Evolutionary conservation across 2,329 filamentous ascomycete species (phyloP), one percentile per base, ranked within the genome.

Genomic region (Endocalyx cinctus): DNA sequence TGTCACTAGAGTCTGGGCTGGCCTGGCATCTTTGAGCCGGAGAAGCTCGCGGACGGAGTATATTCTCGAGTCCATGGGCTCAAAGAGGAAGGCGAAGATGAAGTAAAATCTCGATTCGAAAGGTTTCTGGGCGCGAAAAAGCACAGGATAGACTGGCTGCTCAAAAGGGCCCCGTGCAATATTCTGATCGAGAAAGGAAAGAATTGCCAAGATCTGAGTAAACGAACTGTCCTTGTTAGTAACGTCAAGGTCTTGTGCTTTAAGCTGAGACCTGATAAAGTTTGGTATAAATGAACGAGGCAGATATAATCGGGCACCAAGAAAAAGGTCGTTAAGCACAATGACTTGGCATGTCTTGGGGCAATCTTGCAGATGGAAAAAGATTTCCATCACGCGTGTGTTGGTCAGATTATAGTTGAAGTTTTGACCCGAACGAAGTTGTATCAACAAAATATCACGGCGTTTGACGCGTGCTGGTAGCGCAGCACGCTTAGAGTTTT

Each of bases 31-130:
- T 22, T 59, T 57, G 25, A 72, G 54, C 36, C 52, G 57, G 27
- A 72, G 51, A n/a, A 74, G 57, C 50, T 74, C 66, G 22, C 54
- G 48, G 31, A 64, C 50, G 7, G 58, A 62, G 43, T 74, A 74
- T 10, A 47, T 61, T 27, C 56, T 58, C 10, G 59, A 55, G 34
- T 55, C 53, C 70, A 74, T 73, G 34, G 51, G 51, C 50, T 51
- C 33, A 29, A 50, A 39, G 38, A 64, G 45, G 41, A 59, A 63
- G 41, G 58, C 62, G 42, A 67, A 66, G 38, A 68, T 46, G 45
- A 55, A 53, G 52, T 63, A 64, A 17, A 58, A 58, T 22, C 60
- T 58, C 46, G 58, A 55, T 18, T 43, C 56, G 15, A 51, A 45
- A 25, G 45, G 41, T 17, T 50, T 57, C 35, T 61, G 52, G 55